Evolutionary conservation across 495 filamentous ascomycete genomes (phyloP), one percentile per base, ranked within the genome.

Genomic region (Durotheca rogersii): DNA sequence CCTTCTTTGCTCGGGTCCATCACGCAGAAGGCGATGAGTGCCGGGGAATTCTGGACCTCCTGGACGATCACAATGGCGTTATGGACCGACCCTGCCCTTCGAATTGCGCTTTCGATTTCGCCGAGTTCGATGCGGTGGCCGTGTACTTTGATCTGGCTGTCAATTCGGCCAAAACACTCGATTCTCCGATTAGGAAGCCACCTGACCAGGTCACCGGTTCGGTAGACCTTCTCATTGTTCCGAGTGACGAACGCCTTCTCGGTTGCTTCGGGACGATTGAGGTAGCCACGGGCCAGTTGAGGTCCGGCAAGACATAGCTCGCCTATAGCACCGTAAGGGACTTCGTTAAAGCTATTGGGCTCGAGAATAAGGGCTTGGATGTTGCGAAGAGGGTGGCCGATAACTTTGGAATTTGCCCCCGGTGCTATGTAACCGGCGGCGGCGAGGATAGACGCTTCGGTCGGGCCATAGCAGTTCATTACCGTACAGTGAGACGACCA

Each of bases 241-340:
- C 18, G 3, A 2, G 16, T 21, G 7, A 81, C 47, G 39, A 86
- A 86, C 11, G 66, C 63, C 43, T 77, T 72, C 3, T 60, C 53
- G 0, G 80, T 86, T 21, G 82, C 64, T 39, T 84, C 80, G 2
- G 79, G 74, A 2, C 81, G 71, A 40, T 88, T 88, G 29, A 89
- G 72, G 48, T 93, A 93, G 1, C 87, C 88, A 46, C 81, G 16
- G 11, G 35, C 35, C 4, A 38, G 7, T 11, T 38, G 35, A 10
- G 35, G 17, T 10, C 35, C 35, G 7, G 7, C 18, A 5, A 38
- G 3, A n/a, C 35, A 38, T 3, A 38, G 16, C 16, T 38, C 35
- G 4, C 35, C 35, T 2, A 38, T 21, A 1, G 35, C 18, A 4
- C 35, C 35, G 11, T 20, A 38, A 19, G 35, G 35, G 5, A 38